phyloP scores from a whole-genome alignment of 805 yeast species.

The Candida rishiriensis region DNA sequence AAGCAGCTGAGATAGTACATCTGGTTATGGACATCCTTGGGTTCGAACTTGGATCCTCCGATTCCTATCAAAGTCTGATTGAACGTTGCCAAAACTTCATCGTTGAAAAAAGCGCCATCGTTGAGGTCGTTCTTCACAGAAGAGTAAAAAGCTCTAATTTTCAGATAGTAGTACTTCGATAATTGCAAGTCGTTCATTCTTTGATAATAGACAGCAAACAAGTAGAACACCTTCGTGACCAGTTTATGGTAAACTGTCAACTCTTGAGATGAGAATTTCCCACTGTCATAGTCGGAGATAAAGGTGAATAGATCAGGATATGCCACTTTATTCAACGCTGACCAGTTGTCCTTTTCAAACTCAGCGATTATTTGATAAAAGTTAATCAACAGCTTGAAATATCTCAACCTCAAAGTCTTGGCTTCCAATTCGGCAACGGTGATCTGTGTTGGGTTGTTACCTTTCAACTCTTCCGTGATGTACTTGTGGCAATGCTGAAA shows the following conservation, averaged over 20 bases:
- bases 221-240: conserved; percentile 34
- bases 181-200: conserved; percentile 30
- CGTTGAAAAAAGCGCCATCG: conserved; percentile 19
- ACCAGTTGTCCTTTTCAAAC: conserved; percentile 23
- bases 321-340: conserved; percentile 1
- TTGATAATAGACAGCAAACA: conserved; percentile 39
- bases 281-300: conserved; percentile 33
- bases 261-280: conserved; percentile 36
- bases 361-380: conserved; percentile 36
- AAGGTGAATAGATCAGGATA: conserved; percentile 23
- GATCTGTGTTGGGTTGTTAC: background rate
- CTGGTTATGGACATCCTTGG: conserved; percentile 19
- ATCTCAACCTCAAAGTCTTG: conserved; percentile 28
- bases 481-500: conserved; percentile 34
- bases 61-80: conserved; percentile 21
- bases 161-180: conserved; percentile 37
- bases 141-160: conserved; percentile 27
- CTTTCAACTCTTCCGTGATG: conserved; percentile 27
- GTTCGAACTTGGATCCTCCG: conserved; percentile 19
- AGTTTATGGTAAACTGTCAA: conserved; percentile 32
- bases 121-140: conserved; percentile 15
- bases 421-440: conserved; percentile 23
- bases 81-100: conserved; percentile 17
- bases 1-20: conserved; percentile 20
- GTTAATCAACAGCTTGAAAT: conserved; percentile 26